Conservation (phyloP, 495 filamentous ascomycete genomes). For the Aeminium ludgeri region DNA sequence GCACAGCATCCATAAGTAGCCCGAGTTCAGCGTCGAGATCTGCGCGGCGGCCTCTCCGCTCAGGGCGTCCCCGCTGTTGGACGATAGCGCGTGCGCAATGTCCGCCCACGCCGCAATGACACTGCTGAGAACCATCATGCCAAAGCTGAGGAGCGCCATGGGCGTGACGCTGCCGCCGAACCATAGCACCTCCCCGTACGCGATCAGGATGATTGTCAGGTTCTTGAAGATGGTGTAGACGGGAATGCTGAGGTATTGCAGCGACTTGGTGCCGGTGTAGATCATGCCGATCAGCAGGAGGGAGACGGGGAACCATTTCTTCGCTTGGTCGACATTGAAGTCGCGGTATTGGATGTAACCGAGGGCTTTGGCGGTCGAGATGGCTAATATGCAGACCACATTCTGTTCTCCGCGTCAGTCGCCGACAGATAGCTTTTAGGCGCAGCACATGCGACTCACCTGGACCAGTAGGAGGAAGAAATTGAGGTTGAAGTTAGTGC, state of each 20-base stretch:
- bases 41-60: constrained; percentile 42
- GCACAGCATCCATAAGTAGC: constrained; percentile 94
- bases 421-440: no score
- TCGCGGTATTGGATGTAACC: constrained; percentile 81
- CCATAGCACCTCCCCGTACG: constrained; percentile 97
- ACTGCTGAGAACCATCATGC: constrained; percentile 91
- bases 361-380: constrained; percentile 63
- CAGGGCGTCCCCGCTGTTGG: constrained; percentile 24
- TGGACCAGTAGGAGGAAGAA: constrained; percentile 87
- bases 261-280: constrained; percentile 90
- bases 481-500: constrained; percentile 82
- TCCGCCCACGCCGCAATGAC: constrained; percentile 96
- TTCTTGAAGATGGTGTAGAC: constrained; percentile 99
- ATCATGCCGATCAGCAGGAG: constrained; percentile 97
- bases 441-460: constrained; percentile 52
- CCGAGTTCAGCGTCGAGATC: constrained; percentile 81
- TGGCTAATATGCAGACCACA: constrained; percentile 77
- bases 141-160: constrained; percentile 86
- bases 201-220: constrained; percentile 94
- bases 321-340: constrained; percentile 79
- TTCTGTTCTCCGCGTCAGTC: no score
- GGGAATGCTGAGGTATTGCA: constrained; percentile 91
- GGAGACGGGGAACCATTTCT: constrained; percentile 97
- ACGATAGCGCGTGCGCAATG: constrained; percentile 39
- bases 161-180: constrained; percentile 86